A percentile compares a stretch with the other conserved stretches of the same genome.
phyloP scores from a whole-genome alignment of 2,329 filamentous ascomycete species.

The Mariannaea elegans region DNA sequence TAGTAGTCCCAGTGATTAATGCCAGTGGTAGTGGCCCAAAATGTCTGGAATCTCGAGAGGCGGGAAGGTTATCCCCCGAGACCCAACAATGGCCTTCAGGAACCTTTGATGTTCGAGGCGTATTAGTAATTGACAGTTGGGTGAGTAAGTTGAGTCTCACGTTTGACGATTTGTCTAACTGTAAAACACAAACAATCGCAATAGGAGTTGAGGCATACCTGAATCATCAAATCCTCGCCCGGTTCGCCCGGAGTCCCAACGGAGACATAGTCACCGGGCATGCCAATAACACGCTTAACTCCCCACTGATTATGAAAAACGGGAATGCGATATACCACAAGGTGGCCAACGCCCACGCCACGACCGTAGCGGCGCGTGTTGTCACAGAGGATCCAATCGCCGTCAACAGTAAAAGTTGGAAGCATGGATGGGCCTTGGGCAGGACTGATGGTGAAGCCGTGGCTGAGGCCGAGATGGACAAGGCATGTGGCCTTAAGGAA shows the following conservation, averaged over 20 bases:
- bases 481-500: conserved; percentile 53
- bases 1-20: conserved; percentile 83
- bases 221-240: conserved; percentile 65
- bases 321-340: conserved; percentile 83
- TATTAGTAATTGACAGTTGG: conserved; percentile 15
- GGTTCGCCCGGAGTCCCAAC: conserved; percentile 66
- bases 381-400: conserved; percentile 75
- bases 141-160: background rate
- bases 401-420: conserved; percentile 76
- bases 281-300: conserved; percentile 81
- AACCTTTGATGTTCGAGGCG: conserved; percentile 62
- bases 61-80: conserved; percentile 85
- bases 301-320: conserved; percentile 67
- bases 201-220: conserved; percentile 56
- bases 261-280: conserved; percentile 80
- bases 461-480: conserved; percentile 58
- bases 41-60: conserved; percentile 84
- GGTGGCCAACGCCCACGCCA: conserved; percentile 76
- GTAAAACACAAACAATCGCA: too few species aligned
- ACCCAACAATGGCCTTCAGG: conserved; percentile 94
- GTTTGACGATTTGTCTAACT: too few species aligned
- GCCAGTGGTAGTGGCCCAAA: conserved; percentile 89
- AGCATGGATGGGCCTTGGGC: conserved; percentile 86
- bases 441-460: conserved; percentile 68
- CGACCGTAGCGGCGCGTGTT: conserved; percentile 75